Evolutionary conservation across 1,139 yeast genomes (phyloP).

Genomic region (Magnusiomyces suaveolens): DNA sequence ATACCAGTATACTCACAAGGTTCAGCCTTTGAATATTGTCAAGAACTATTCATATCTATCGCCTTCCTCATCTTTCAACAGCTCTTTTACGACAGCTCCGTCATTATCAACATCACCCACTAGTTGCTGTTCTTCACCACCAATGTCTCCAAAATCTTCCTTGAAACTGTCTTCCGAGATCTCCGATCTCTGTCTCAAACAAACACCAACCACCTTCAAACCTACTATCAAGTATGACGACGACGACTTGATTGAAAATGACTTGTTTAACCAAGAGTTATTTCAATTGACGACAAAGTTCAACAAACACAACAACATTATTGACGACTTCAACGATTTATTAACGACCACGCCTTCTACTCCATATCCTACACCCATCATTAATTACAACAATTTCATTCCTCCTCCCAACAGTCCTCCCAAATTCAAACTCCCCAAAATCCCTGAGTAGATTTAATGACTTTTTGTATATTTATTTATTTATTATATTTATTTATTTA

Average conservation of each 20-base stretch:
- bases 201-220: neutral
- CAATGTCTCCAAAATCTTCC: neutral
- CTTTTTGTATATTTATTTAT: neutral
- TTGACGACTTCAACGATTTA: neutral
- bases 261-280: constrained; percentile 4
- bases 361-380: constrained; percentile 6
- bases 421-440: constrained; percentile 12
- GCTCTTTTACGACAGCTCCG: neutral
- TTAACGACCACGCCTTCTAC: neutral
- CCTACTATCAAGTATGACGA: neutral
- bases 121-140: neutral
- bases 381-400: constrained; percentile 8
- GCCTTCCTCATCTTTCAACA: neutral
- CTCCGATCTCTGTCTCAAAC: neutral
- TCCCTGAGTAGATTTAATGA: constrained; percentile 8
- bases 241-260: constrained; percentile 2
- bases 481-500: neutral
- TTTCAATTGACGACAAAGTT: neutral
- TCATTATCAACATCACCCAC: neutral
- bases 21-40: neutral
- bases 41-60: neutral
- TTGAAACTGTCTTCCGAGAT: neutral
- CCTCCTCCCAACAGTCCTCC: constrained; percentile 11
- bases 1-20: neutral
- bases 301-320: neutral